Base-by-base conservation (phyloP, 2,329 filamentous ascomycete genomes). In the Apiospora marii region DNA sequence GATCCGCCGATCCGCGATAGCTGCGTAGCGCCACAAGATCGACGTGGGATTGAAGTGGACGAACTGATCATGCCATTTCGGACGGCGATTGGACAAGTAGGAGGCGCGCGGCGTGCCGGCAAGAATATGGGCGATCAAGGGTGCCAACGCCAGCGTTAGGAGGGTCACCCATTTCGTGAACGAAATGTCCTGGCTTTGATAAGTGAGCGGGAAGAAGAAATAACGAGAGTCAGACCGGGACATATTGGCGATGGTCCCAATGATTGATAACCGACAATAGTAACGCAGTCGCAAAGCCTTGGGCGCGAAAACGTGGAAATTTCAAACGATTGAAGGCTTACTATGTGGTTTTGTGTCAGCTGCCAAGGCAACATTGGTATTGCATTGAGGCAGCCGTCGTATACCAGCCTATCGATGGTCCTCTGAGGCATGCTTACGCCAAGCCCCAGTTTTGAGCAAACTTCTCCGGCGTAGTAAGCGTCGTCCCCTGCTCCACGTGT, bases 1-100 rank as follows among this genome's bases (percentile, higher is more conserved):
- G 13, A 82, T 73, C 14, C 81, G 79, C 4, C 82, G 76, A 70
- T 82, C 81, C 0, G 76, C 58, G 67, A 83, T 82, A 24, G 78
- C 78, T 12, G 78, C 78, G 71, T 84, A 83, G 0, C 81, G 79
- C 79, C 81, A 83, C 22, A 83, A 46, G 14, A 84, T 83, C 0
- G 82, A 80, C 4, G 80, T 83, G 0, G 82, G 81, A 71, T 83
- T 83, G 67, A 78, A 83, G 53, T 76, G 76, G 19, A 75, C 74
- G 1, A 83, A 48, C 3, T 71, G 58, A 14, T 83, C 79, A 72
- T 79, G 76, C 81, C 80, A 82, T 27, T 44, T 72, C 0, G 80
- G 80, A 14, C 24, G 61, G 14, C 24, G 61, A 3, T n/a, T 22
- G 3, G 22, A 22, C 13, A 81, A 70, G 73, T 78, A 75, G 0